A percentile compares a stretch with the other conserved stretches of the same genome.
phyloP scores from a whole-genome alignment of 768 basidiomycete genomes.

The Leccinum boreale region DNA sequence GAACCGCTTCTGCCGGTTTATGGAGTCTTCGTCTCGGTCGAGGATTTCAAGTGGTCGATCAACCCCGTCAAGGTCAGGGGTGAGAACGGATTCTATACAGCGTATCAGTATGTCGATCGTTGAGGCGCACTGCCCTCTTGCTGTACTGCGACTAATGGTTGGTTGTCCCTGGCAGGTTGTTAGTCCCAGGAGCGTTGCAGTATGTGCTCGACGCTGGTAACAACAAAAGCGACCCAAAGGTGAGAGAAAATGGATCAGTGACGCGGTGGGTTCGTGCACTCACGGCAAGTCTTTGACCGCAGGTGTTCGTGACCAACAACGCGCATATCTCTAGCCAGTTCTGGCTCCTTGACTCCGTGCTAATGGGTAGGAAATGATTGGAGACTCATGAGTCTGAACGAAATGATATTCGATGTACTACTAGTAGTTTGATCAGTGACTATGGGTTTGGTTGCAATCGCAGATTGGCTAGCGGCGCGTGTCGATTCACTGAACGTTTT shows the following conservation, averaged over 20 bases:
- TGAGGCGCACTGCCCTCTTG: background rate
- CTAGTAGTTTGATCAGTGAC: background rate
- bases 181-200: background rate
- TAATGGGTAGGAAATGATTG: background rate
- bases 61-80: background rate
- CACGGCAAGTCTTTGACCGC: background rate
- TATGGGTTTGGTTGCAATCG: background rate
- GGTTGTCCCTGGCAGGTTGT: background rate
- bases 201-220: conserved; percentile 2
- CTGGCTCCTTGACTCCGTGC: background rate
- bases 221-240: background rate
- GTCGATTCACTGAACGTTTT: background rate
- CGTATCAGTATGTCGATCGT: background rate
- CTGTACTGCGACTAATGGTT: background rate
- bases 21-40: background rate
- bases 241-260: background rate
- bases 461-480: too few relatives aligned
- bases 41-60: background rate
- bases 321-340: background rate
- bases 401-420: background rate
- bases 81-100: background rate
- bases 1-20: background rate
- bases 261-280: background rate
- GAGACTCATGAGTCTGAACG: background rate
- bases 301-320: conserved; percentile 3